These are phyloP conservation scores for Penicillium psychrosexuale DNA, from an alignment of 2,329 filamentous ascomycete species.

Conservation along the genomic window DNA sequence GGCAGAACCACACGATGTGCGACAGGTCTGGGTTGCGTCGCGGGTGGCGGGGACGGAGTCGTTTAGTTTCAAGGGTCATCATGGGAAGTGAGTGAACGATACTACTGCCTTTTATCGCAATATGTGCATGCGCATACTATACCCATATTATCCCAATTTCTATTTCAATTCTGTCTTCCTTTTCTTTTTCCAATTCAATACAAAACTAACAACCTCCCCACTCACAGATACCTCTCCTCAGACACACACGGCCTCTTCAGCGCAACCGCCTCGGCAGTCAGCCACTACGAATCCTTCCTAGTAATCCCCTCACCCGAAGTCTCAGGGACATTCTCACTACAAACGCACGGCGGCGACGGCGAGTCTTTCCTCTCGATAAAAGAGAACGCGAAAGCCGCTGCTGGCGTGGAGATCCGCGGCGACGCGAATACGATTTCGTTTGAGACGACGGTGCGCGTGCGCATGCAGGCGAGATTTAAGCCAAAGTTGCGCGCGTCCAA, in stretches of 20 bases:
- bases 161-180: neutral
- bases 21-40: slow-evolving; percentile 92
- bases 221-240: slow-evolving; percentile 71
- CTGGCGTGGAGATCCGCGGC: slow-evolving; percentile 65
- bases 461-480: slow-evolving; percentile 96
- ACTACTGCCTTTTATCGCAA: neutral
- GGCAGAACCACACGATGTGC: slow-evolving; percentile 90
- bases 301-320: slow-evolving; percentile 61
- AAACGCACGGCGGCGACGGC: slow-evolving; percentile 57
- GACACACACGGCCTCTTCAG: slow-evolving; percentile 77
- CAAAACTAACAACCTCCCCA: neutral
- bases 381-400: slow-evolving; percentile 50
- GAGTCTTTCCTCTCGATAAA: slow-evolving; percentile 67
- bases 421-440: slow-evolving; percentile 68
- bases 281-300: slow-evolving; percentile 76
- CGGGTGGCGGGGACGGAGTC: slow-evolving; percentile 75
- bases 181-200: neutral
- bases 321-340: slow-evolving; percentile 69
- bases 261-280: slow-evolving; percentile 76
- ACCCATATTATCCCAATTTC: neutral
- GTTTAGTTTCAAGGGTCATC: slow-evolving; percentile 83
- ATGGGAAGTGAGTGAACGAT: slow-evolving; percentile 62
- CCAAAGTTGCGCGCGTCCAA: slow-evolving; percentile 74
- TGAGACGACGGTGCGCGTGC: slow-evolving; percentile 71
- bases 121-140: no score